Evolutionary conservation across 2,329 filamentous ascomycete genomes (phyloP), one percentile per base, ranked within the genome.

Genomic region (Colletotrichum chlorophyti): DNA sequence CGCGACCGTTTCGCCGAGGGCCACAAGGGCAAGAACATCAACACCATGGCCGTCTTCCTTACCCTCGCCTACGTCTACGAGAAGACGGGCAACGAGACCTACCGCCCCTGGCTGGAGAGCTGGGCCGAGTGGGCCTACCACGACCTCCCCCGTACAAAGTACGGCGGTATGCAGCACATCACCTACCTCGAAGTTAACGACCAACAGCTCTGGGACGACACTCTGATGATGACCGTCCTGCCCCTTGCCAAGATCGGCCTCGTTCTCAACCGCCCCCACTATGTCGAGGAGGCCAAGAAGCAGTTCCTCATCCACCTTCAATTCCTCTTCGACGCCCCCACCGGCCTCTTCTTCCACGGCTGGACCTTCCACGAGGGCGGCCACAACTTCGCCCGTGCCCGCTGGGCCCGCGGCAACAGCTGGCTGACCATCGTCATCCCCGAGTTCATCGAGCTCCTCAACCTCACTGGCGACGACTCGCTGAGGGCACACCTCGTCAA

Each of bases 121-220:
- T 94, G 91, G 91, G 91, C 86, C 5, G 90, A 93, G 70, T 93
- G 90, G 90, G 88, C 89, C 2, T 91, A 91, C 83, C 79, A 91
- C 70, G 90, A 91, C 47, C 80, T 93, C 24, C 84, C 85, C 11
- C 81, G 89, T 35, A 93, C 91, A 1, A 84, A 83, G 46, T 88
- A 86, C 68, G 90, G 87, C 42, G 80, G 88, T 55, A 90, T 92
- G 79, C 89, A 92, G 72, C 90, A 91, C 72, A 84, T 89, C 60
- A 93, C 90, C 0, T 93, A 93, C 65, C 74, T 88, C 27, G 82
- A 85, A 3, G 80, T 83, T 63, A 92, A 94, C 72, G 80, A 86
- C 61, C 82, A 91, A 70, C 88, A 93, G 75, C 79, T 93, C 19
- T 94, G 91, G 91, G 91, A 93, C 65, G 91, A 94, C 70, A 94